Conservation (phyloP, 2,329 filamentous ascomycete genomes). For the Thermothelomyces thermophilus region DNA sequence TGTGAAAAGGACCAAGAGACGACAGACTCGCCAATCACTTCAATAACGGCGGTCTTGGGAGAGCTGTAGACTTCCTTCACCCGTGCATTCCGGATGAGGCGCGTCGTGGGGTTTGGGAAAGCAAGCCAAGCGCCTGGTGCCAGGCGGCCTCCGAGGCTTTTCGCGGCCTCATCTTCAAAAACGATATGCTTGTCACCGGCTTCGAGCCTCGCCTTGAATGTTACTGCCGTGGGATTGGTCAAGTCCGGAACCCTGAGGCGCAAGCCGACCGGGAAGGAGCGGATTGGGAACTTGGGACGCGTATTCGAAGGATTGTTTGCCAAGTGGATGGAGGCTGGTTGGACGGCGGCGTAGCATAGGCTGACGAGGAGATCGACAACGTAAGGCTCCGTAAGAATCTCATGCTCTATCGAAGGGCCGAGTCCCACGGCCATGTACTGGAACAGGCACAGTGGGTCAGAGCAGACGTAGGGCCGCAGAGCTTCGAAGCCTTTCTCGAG, state of each 20-base stretch:
- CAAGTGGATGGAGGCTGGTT: conserved; percentile 3
- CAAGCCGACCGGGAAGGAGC: conserved; percentile 40
- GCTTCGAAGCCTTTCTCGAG: conserved; percentile 59
- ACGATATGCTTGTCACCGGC: conserved; percentile 2
- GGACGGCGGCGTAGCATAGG: conserved; percentile 62
- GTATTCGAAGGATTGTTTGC: background rate
- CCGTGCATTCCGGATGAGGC: conserved; percentile 1
- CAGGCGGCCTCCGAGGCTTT: background rate
- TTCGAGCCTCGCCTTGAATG: background rate
- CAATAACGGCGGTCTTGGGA: background rate
- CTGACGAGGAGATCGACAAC: conserved; percentile 80
- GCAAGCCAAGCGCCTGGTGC: conserved; percentile 18
- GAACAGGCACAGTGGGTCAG: conserved; percentile 67
- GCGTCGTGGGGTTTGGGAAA: conserved; percentile 4
- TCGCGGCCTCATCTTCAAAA: conserved; percentile 2
- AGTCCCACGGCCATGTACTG: conserved; percentile 86
- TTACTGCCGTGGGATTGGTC: background rate
- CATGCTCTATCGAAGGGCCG: conserved; percentile 77
- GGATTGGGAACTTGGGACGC: conserved; percentile 29
- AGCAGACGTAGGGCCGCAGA: conserved; percentile 75
- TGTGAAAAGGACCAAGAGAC: background rate
- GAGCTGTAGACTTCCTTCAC: conserved; percentile 19
- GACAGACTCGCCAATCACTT: background rate
- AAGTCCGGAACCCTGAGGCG: conserved; percentile 30
- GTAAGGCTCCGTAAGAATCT: conserved; percentile 69